Base-by-base conservation (phyloP, 1,284 basidiomycete genomes). In the Apiotrichum montevideense region DNA sequence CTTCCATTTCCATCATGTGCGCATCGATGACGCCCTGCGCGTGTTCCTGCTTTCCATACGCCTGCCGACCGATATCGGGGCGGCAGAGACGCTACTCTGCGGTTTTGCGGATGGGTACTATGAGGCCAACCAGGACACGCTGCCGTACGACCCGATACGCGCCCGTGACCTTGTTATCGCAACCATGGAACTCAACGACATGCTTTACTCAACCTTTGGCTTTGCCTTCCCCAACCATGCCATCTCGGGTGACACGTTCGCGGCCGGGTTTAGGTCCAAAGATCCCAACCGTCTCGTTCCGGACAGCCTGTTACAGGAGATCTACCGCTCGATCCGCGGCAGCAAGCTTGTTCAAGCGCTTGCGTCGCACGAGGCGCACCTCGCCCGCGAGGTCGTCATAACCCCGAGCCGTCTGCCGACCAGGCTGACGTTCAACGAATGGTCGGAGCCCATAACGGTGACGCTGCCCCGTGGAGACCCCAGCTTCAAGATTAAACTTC, bases 21-120 rank as follows among this genome's bases (percentile, higher is more conserved):
- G 88, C 59, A 84, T 98, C 62, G 93, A 98, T 77, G 86, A 87
- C 57, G 91, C 93, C 4, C 79, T 98, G 55, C 84, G 96, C 42
- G 83, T 87, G 50, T 92, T 98, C 78, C 77, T 98, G 55, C 83
- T 92, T 67, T 85, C 91, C 29, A 73, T 98, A 53, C 82, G 87
- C 66, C 74, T 91, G 40, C 85, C 90, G 13, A 71, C 79, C 32
- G 83, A 84, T 46, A 53, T 59, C 6, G 29, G 52, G 3, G 65
- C 84, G 2, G 81, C 83, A 59, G 92, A 97, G 71, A 71, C 74
- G 32, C 65, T 84, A 29, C 74, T 84, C 34, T 63, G 73, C 15
- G 83, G 86, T 9, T 94, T 98, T 70, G 88, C 92, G 6, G 82
- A 83, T 61, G 83, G 88, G 33, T 98, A 93, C 89, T 88, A 89